Percentiles rank a stretch among this genome's conserved stretches.
phyloP scores from a whole-genome alignment of 129 eudicot genomes.

The Tanacetum coccineum region DNA sequence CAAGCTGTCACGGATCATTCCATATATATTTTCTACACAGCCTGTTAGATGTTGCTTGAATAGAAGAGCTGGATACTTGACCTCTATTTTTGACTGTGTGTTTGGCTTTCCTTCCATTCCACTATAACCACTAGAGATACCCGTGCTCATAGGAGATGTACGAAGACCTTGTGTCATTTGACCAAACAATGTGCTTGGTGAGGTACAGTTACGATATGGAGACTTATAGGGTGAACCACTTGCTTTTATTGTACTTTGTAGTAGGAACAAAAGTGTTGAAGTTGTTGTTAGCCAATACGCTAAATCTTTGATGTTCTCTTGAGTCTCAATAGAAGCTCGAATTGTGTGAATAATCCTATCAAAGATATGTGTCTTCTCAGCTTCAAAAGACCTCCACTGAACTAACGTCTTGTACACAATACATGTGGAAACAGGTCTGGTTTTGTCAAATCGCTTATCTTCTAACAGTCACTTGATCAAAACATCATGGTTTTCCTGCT shows the following conservation, averaged over 20 bases:
- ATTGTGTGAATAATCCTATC: no score
- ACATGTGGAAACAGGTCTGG: conserved; percentile 90
- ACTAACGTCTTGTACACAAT: conserved; percentile 78
- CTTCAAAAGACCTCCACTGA: conserved; percentile 99
- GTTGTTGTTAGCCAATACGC: conserved; percentile 91
- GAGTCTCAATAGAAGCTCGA: no score
- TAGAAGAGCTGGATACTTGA: conserved; percentile 91
- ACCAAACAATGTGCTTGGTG: conserved; percentile 77
- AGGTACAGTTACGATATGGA: conserved; percentile 65
- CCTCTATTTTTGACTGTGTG: conserved; percentile 70
- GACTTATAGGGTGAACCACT: conserved; percentile 60
- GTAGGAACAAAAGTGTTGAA: conserved; percentile 80
- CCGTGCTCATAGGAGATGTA: conserved; percentile 56
- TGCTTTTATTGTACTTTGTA: conserved; percentile 89
- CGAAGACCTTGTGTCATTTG: conserved; percentile 82
- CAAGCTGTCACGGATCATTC: conserved; percentile 89
- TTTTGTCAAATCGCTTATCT: conserved; percentile 78
- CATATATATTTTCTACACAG: conserved; percentile 88
- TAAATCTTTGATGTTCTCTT: conserved; percentile 58
- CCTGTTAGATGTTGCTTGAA: conserved; percentile 98
- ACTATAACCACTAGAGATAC: conserved; percentile 76
- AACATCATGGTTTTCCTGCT: no score
- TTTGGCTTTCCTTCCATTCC: conserved; percentile 85
- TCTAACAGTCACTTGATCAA: no score
- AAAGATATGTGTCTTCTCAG: no score